Evolutionary conservation across 176 grass and related monocot genomes (phyloP).

Genomic region (Luzula sylvatica): DNA sequence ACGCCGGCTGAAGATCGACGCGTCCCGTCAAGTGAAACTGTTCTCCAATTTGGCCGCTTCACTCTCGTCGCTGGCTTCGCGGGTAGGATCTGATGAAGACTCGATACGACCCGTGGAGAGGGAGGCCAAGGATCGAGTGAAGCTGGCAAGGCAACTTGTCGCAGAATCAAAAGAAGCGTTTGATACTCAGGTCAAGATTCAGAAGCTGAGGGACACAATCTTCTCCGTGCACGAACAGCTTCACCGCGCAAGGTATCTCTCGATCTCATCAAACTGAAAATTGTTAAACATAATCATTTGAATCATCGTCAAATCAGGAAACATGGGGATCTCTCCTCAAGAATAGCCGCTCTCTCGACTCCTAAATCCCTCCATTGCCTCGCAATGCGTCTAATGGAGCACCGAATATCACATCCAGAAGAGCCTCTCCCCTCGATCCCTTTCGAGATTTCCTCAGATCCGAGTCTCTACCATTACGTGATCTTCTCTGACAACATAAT

Average conservation of each 20-base stretch:
- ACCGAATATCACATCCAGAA: slow-evolving; percentile 53
- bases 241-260: slow-evolving; percentile 33
- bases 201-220: slow-evolving; percentile 75
- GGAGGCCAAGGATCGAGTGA: slow-evolving; percentile 56
- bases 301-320: slow-evolving; percentile 11
- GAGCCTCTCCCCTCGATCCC: slow-evolving; percentile 18
- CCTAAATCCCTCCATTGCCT: slow-evolving; percentile 95
- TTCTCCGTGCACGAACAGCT: slow-evolving; percentile 83
- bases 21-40: slow-evolving; percentile 48
- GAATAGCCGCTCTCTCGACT: slow-evolving; percentile 75
- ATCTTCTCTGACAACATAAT: slow-evolving; percentile 89
- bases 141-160: slow-evolving; percentile 67
- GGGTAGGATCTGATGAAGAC: slow-evolving; percentile 27
- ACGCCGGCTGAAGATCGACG: slow-evolving; percentile 61
- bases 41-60: slow-evolving; percentile 47
- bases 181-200: slow-evolving; percentile 90
- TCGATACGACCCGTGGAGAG: slow-evolving; percentile 58
- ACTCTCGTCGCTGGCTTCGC: slow-evolving; percentile 35
- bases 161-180: slow-evolving; percentile 62
- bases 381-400: slow-evolving; percentile 89
- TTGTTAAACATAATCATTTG: too few species aligned
- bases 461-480: slow-evolving; percentile 59
- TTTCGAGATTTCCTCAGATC: slow-evolving; percentile 23
- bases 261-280: too few species aligned
- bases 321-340: slow-evolving; percentile 46